A percentile compares a stretch with the other conserved stretches of the same genome.
Conservation (phyloP, 805 yeast species). For the Kodamaea laetipori region DNA sequence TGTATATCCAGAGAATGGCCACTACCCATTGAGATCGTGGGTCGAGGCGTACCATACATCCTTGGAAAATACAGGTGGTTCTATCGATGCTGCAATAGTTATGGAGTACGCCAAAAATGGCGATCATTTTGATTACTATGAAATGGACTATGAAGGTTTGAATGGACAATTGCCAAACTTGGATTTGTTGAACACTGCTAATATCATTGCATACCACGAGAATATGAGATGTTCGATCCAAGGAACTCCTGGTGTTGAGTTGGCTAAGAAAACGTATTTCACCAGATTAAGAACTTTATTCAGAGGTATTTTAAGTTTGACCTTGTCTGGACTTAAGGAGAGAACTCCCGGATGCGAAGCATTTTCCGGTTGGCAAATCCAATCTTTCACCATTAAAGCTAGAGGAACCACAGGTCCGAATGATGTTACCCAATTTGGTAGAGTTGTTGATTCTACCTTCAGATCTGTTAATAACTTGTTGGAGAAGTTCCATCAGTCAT, state of each 20-base stretch:
- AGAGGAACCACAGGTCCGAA: conserved; percentile 54
- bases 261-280: conserved; percentile 50
- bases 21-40: conserved; percentile 76
- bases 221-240: conserved; percentile 71
- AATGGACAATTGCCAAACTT: conserved; percentile 96
- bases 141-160: conserved; percentile 79
- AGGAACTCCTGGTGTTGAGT: conserved; percentile 44
- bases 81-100: conserved; percentile 87
- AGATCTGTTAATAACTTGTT: conserved; percentile 88
- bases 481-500: conserved; percentile 96
- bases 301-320: conserved; percentile 67
- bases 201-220: conserved; percentile 73
- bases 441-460: conserved; percentile 83
- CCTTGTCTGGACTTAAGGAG: conserved; percentile 64
- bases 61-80: conserved; percentile 86
- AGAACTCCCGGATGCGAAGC: conserved; percentile 77
- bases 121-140: conserved; percentile 74
- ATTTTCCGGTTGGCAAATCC: conserved; percentile 95
- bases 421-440: conserved; percentile 90
- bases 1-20: conserved; percentile 76
- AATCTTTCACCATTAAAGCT: conserved; percentile 81
- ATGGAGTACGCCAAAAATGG: conserved; percentile 69
- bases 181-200: conserved; percentile 83
- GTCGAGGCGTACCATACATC: conserved; percentile 90
- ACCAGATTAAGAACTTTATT: conserved; percentile 60